Evolutionary conservation across 352 stramenopile genomes (phyloP), one percentile per base, ranked within the genome.

Genomic region (Pythium monospermum): DNA sequence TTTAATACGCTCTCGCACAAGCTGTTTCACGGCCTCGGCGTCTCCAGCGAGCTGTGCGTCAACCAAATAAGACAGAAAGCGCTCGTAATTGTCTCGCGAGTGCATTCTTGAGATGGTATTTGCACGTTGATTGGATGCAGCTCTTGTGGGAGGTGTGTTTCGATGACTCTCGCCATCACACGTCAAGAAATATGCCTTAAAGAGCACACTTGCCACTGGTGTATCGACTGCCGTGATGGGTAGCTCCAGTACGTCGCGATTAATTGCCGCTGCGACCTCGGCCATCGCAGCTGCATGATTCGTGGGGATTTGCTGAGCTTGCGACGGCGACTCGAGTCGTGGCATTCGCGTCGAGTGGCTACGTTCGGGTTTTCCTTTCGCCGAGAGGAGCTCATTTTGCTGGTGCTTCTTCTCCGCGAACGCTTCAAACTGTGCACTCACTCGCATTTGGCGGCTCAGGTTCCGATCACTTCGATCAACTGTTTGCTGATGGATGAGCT

Each of bases 141-240:
- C 13, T 62, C 49, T 57, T 15, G 38, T 31, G 6, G n/a, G 23
- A 0, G 11, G 21, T n/a, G 6, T n/a, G 6, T 18, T 8, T 22
- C 22, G 3, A 12, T 49, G 35, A 13, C 4, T 23, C 11, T 30
- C 39, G 22, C 4, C 21, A 3, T 50, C 39, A 27, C 60, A 69
- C 12, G 69, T 26, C n/a, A 84, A 23, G 25, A 85, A 85, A 13
- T 60, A 70, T 10, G 69, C 68, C 31, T 84, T 85, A 49, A 87
- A 87, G 2, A 87, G 30, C 25, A 87, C 57, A 2, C 74, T 61
- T 12, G 26, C 44, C 3, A 53, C 56, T 0, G 51, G 46, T 12
- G 48, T 55, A 3, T 54, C 49, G 1, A 48, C 16, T 30, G 53
- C 19, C n/a, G 51, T 25, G 15, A 85, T 40, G 4, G 71, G 76